Percentiles rank a stretch among this genome's conserved stretches.
Conservation (phyloP, 1,284 basidiomycete genomes). For the Boletus mariae region DNA sequence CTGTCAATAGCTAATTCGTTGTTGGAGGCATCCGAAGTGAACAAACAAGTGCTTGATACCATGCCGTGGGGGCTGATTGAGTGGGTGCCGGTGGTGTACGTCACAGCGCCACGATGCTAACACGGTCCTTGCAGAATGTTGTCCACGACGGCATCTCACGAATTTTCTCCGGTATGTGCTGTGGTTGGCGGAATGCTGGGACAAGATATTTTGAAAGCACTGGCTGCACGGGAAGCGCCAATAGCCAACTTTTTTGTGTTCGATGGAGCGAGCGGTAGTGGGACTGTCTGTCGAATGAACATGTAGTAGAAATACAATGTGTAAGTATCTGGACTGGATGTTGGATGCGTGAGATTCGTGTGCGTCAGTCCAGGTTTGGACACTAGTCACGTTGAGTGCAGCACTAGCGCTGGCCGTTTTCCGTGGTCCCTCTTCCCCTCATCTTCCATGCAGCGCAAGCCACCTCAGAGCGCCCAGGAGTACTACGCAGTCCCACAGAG, state of each 20-base stretch:
- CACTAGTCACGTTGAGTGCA: conserved; percentile 21
- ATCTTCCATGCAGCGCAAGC: conserved; percentile 35
- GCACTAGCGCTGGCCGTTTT: conserved; percentile 9
- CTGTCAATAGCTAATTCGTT: conserved; percentile 58
- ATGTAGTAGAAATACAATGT: conserved; percentile 31
- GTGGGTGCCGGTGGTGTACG: conserved; percentile 35
- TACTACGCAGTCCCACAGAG: conserved; percentile 52
- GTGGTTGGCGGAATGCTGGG: conserved; percentile 92
- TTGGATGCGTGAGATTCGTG: background rate
- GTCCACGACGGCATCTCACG: conserved; percentile 69
- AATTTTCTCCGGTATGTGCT: conserved; percentile 88
- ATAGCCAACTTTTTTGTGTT: conserved; percentile 92
- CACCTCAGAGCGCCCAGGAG: conserved; percentile 28
- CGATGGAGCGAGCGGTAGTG: conserved; percentile 76
- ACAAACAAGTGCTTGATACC: conserved; percentile 58
- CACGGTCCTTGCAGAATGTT: conserved; percentile 44
- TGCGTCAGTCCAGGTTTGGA: conserved; percentile 21
- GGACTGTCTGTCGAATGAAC: conserved; percentile 58
- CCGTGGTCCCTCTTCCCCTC: conserved; percentile 9
- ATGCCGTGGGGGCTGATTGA: conserved; percentile 57
- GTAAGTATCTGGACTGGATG: background rate
- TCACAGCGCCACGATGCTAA: conserved; percentile 9
- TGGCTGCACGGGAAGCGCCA: conserved; percentile 87
- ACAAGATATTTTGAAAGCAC: conserved; percentile 91
- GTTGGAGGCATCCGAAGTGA: conserved; percentile 61